Percentiles rank a stretch among this genome's conserved stretches.
These are phyloP conservation scores for Fusarium miscanthi DNA, from an alignment of 2,329 filamentous ascomycete genomes.

Conservation along the genomic window DNA sequence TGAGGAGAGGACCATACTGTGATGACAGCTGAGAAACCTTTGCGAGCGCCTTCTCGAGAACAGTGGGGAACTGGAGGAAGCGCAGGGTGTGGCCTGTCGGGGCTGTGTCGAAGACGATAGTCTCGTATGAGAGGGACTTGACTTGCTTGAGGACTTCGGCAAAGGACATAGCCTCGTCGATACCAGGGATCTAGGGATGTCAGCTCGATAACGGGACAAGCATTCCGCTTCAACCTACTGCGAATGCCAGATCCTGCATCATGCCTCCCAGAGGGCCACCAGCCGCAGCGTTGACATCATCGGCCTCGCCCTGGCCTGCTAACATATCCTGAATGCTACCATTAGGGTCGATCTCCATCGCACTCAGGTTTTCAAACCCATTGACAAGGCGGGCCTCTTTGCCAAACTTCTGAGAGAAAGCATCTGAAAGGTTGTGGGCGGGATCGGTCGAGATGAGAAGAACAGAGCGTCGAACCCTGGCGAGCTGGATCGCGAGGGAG, in stretches of 20 bases:
- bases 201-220: not conserved
- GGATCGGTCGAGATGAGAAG: slow-evolving; percentile 98
- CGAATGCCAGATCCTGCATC: slow-evolving; percentile 99
- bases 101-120: slow-evolving; percentile 98
- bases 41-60: slow-evolving; percentile 97
- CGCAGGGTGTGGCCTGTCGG: slow-evolving; percentile 97
- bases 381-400: slow-evolving; percentile 95
- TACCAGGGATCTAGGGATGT: slow-evolving; percentile 83
- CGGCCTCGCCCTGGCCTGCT: slow-evolving; percentile 79
- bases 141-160: slow-evolving; percentile 99
- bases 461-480: slow-evolving; percentile 92
- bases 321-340: slow-evolving; percentile 96
- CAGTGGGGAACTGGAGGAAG: slow-evolving; percentile 97
- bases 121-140: slow-evolving; percentile 98
- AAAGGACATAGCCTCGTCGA: slow-evolving; percentile 99
- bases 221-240: slow-evolving; percentile 65
- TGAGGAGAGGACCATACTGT: slow-evolving; percentile 96
- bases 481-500: slow-evolving; percentile 96
- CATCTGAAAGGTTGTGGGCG: slow-evolving; percentile 96
- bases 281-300: slow-evolving; percentile 72
- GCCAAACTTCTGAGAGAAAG: slow-evolving; percentile 98
- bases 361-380: slow-evolving; percentile 92
- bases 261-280: slow-evolving; percentile 82
- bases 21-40: slow-evolving; percentile 94
- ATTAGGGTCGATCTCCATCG: slow-evolving; percentile 99